Conservation (phyloP, 371 early-diverging fungal species). For the Blakeslea trispora region DNA sequence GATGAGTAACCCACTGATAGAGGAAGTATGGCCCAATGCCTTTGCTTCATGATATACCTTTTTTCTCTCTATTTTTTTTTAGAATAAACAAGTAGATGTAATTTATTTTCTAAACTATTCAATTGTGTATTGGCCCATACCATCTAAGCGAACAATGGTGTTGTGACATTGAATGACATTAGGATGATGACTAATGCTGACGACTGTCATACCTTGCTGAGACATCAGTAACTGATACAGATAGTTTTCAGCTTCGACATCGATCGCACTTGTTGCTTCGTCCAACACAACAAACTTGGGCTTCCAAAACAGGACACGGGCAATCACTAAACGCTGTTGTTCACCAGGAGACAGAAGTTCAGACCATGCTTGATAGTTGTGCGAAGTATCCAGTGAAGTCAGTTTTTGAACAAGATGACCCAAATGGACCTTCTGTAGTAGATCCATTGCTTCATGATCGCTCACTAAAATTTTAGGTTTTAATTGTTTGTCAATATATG, state of each 20-base stretch:
- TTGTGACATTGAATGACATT: conserved; percentile 52
- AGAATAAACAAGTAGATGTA: no score
- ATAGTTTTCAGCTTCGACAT: conserved; percentile 47
- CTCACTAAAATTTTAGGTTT: no score
- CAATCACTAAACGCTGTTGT: conserved; percentile 72
- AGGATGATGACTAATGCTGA: conserved; percentile 71
- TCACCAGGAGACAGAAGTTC: conserved; percentile 79
- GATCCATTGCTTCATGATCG: conserved; percentile 48
- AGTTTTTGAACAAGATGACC: conserved; percentile 50
- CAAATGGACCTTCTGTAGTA: conserved; percentile 55
- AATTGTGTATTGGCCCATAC: conserved; percentile 40
- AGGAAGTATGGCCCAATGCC: conserved; percentile 50
- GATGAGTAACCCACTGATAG: conserved; percentile 50
- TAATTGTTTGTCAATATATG: conserved; percentile 5
- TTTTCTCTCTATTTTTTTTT: background rate
- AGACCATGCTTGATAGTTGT: conserved; percentile 61
- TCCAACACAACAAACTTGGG: conserved; percentile 76
- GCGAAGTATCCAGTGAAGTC: conserved; percentile 51
- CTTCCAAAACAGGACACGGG: conserved; percentile 64
- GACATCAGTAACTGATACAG: conserved; percentile 49
- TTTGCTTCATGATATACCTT: conserved; percentile 20
- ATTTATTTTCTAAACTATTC: no score
- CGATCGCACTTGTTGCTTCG: conserved; percentile 77
- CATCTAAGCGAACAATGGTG: conserved; percentile 46
- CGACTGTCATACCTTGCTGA: conserved; percentile 53